Evolutionary conservation across 306 rosid genomes (phyloP).

Genomic region (Malus sieversii): DNA sequence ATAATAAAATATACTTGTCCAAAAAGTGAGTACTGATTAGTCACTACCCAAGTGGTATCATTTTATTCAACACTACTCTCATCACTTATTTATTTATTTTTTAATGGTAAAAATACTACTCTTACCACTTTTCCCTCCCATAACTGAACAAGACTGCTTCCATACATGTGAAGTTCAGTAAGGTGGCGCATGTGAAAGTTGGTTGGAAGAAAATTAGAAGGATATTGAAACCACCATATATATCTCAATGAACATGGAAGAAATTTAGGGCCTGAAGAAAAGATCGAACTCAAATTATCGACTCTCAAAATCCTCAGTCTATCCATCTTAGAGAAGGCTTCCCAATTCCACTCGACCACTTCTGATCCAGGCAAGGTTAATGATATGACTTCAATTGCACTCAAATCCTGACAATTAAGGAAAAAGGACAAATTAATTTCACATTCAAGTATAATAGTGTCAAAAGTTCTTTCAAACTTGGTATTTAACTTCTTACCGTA

Average conservation of each 20-base stretch:
- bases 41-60: accelerated
- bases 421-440: background rate
- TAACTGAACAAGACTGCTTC: background rate
- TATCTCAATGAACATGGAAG: background rate
- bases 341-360: constrained; percentile 3
- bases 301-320: background rate
- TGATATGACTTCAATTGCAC: constrained; percentile 1
- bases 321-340: constrained; percentile 6
- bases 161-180: background rate
- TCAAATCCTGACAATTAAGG: background rate
- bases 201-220: background rate
- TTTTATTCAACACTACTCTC: no score
- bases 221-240: background rate
- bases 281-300: no score
- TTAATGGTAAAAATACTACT: no score
- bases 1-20: no score
- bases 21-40: no score
- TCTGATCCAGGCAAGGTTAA: background rate
- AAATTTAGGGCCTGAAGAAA: background rate
- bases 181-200: background rate
- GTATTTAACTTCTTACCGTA: background rate
- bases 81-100: no score
- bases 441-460: background rate
- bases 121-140: constrained; percentile 2
- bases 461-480: background rate